Base-by-base conservation (phyloP, 495 filamentous ascomycete genomes). In the Daldinia concentrica region DNA sequence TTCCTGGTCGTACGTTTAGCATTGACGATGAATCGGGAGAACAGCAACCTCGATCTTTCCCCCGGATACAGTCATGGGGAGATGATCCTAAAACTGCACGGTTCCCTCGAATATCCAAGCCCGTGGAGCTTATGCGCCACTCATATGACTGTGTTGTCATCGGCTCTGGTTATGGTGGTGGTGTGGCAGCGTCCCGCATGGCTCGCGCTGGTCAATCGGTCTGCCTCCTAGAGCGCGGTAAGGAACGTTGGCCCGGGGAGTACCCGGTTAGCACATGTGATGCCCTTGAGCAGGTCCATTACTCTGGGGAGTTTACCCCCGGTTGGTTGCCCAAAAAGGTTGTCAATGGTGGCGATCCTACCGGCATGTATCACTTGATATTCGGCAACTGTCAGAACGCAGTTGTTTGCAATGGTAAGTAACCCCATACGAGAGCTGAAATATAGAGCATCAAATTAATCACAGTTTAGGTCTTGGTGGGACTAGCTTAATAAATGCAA, bases 81-180 rank as follows among this genome's bases (percentile, higher is more conserved):
- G 84, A 85, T 68, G 81, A 85, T 59, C 72, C 73, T 12, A 75
- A 76, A 15, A 72, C 66, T 15, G 58, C 75, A 45, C 30, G 62
- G 48, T 87, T 82, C 66, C 88, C 88, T 1, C 82, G 82, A 1
- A 82, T 91, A 26, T 85, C 84, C 56, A 84, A 81, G 62, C 84
- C 89, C 0, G 83, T 90, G 19, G 81, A 87, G 65, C 81, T 85
- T 15, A 84, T 91, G 71, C 79, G 86, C 32, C 74, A 79, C 41
- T 73, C 79, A n/a, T 90, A 91, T 60, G 89, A 92, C 73, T 85
- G 86, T 24, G 85, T 91, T 26, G 86, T 91, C 14, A 85, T 91
- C 52, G 89, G 90, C 0, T 90, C 88, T 17, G 90, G 90, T 1
- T 91, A 91, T 77, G 89, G 89, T 14, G 90, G 89, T 59, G 88